Evolutionary conservation across 257 asterid genomes (phyloP), one percentile per base, ranked within the genome.

Genomic region (Echium plantagineum): DNA sequence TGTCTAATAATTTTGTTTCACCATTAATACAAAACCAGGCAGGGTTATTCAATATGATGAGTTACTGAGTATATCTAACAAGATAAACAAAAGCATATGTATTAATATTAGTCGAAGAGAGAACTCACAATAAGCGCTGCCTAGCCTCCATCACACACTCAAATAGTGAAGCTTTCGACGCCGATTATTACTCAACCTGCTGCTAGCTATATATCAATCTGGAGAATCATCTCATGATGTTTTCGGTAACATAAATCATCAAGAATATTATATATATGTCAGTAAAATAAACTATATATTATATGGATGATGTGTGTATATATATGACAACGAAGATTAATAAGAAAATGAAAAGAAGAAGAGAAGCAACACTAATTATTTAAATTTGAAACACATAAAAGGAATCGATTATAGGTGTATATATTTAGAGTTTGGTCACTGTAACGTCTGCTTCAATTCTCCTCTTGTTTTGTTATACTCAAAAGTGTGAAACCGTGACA

Each of bases 361-460:
- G 57, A 26, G 24, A 35, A 26, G 20, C 62, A 51, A 16, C 4
- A 19, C 13, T 1, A 5, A 12, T 16, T 0, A 0, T 12, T 42
- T 42, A 10, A 13, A 12, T 42, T 42, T 42, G 15, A 10, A 42
- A 60, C 56, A 38, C 18, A n/a, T n/a, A n/a, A n/a, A n/a, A 21
- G 7, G 56, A 56, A 54, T 8, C 21, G 6, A 53, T 19, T 30
- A 38, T 18, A 21, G 28, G 66, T 24, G 47, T 61, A 30, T 10
- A 67, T 55, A 54, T 67, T 38, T 32, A 18, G 56, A 15, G 57
- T 66, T 1, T 32, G 9, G 60, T 21, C 32, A 56, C 60, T 3
- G 58, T 65, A 42, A 66, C 76, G 58, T 71, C 57, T 67, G 35
- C 58, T 57, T 58, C 16, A 71, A 71, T 57, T 61, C 65, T 65